A percentile compares a stretch with the other conserved stretches of the same genome.
phyloP scores from a whole-genome alignment of 805 yeast genomes.

The Wickerhamiella lipophila region DNA sequence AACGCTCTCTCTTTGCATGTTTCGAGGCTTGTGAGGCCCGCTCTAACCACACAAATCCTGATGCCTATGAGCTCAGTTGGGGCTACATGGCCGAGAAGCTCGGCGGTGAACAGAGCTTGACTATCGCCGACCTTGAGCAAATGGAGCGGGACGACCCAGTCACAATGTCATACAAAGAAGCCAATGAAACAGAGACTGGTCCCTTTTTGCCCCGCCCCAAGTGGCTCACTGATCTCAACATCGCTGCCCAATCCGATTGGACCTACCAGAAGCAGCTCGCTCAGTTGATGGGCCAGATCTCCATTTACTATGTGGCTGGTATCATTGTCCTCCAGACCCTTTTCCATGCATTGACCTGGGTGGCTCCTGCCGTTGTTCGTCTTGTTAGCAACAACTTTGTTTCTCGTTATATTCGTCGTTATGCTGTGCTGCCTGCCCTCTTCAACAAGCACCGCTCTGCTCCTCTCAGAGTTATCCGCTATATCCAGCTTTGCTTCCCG shows the following conservation, averaged over 20 bases:
- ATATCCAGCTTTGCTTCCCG: conserved; percentile 7
- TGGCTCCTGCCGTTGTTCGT: conserved; percentile 10
- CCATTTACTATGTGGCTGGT: conserved; percentile 13
- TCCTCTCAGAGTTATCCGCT: conserved; percentile 2
- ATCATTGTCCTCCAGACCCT: conserved; percentile 10
- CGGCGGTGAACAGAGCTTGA: background rate
- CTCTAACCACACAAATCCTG: background rate
- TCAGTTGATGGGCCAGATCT: conserved; percentile 9
- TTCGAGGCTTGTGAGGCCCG: background rate
- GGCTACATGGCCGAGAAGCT: background rate
- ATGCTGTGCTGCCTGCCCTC: conserved; percentile 11
- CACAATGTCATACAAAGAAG: conserved; percentile 7
- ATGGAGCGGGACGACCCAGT: conserved; percentile 1
- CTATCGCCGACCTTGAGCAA: background rate
- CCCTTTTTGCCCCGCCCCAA: conserved; percentile 7
- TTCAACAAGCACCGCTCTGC: conserved; percentile 9
- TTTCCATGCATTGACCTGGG: conserved; percentile 13
- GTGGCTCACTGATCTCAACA: background rate
- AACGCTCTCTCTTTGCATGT: conserved; percentile 7
- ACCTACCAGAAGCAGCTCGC: conserved; percentile 8
- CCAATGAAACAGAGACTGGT: conserved; percentile 5
- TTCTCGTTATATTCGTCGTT: conserved; percentile 8
- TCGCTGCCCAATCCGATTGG: conserved; percentile 6
- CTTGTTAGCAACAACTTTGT: conserved; percentile 3
- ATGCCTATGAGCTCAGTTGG: background rate